Percentiles rank a stretch among this genome's conserved stretches.
Conservation (phyloP, 1,284 basidiomycete species). For the Taiwanofungus camphoratus region DNA sequence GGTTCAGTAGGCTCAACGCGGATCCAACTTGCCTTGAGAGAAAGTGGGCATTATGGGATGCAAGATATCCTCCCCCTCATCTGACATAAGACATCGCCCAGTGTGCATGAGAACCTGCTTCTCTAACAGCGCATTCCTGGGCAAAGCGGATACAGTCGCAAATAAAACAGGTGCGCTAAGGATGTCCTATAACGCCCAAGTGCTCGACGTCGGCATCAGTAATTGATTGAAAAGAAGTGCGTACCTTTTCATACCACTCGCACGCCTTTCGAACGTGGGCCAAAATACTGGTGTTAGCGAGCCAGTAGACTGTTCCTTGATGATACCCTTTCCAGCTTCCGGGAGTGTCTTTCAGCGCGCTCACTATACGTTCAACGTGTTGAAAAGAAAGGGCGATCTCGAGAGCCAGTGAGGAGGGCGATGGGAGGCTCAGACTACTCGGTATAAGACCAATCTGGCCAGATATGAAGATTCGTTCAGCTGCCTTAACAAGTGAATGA, state of each 20-base stretch:
- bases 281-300: conserved; percentile 36
- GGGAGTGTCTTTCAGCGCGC: conserved; percentile 52
- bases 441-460: conserved; percentile 95
- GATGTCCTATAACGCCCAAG: conserved; percentile 13
- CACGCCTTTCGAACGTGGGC: conserved; percentile 40
- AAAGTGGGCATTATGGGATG: conserved; percentile 32
- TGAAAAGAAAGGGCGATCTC: conserved; percentile 79
- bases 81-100: conserved; percentile 41
- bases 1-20: too few relatives aligned
- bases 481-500: too few relatives aligned
- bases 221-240: too few relatives aligned
- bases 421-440: conserved; percentile 62
- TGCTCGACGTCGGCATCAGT: too few relatives aligned
- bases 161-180: conserved; percentile 55
- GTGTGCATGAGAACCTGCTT: conserved; percentile 70
- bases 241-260: conserved; percentile 25
- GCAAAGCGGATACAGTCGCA: conserved; percentile 65
- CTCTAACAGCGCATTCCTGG: conserved; percentile 70
- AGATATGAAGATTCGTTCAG: conserved; percentile 77
- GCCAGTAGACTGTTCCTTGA: conserved; percentile 67
- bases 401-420: conserved; percentile 45
- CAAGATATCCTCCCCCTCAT: conserved; percentile 43
- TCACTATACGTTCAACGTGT: conserved; percentile 69
- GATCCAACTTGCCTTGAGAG: conserved; percentile 32
- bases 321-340: conserved; percentile 58